Evolutionary conservation across 768 basidiomycete genomes (phyloP).

Genomic region (Lentinula guzmanii): DNA sequence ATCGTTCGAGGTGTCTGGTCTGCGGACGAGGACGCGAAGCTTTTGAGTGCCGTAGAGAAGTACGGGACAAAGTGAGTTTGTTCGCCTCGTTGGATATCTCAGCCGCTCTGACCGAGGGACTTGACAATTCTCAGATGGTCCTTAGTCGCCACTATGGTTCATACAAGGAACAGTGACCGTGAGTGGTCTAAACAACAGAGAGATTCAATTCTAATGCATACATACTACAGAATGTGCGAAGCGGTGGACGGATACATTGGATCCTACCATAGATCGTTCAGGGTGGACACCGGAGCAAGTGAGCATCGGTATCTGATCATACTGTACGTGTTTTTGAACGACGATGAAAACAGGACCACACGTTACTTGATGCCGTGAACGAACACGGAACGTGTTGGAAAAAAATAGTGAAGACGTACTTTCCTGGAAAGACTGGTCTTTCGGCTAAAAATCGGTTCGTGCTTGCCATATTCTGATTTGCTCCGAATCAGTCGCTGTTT

Average conservation of each 20-base stretch:
- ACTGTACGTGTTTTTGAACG: neutral
- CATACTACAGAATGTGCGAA: slow-evolving; percentile 46
- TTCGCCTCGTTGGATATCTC: neutral
- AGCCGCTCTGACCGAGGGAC: neutral
- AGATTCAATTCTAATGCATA: slow-evolving; percentile 10
- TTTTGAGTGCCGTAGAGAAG: slow-evolving; percentile 48
- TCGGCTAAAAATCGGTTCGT: slow-evolving; percentile 54
- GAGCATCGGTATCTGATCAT: slow-evolving; percentile 11
- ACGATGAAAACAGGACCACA: slow-evolving; percentile 33
- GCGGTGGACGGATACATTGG: slow-evolving; percentile 56
- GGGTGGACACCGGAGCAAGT: slow-evolving; percentile 52
- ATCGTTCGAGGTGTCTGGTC: slow-evolving; percentile 59
- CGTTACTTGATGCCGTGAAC: slow-evolving; percentile 45
- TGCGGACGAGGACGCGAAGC: slow-evolving; percentile 51
- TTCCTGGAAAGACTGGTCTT: slow-evolving; percentile 53
- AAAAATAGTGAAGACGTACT: slow-evolving; percentile 55
- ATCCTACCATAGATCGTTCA: slow-evolving; percentile 53
- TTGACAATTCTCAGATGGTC: slow-evolving; percentile 37
- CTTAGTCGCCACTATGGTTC: slow-evolving; percentile 49
- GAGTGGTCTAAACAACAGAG: slow-evolving; percentile 17
- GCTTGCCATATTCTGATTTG: too few species aligned
- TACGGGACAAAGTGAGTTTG: slow-evolving; percentile 44
- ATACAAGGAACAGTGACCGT: slow-evolving; percentile 56
- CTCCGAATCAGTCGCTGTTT: neutral
- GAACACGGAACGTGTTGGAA: slow-evolving; percentile 57